phyloP scores from a whole-genome alignment of 345 rosid genomes.

The Rhodomyrtus tomentosa region DNA sequence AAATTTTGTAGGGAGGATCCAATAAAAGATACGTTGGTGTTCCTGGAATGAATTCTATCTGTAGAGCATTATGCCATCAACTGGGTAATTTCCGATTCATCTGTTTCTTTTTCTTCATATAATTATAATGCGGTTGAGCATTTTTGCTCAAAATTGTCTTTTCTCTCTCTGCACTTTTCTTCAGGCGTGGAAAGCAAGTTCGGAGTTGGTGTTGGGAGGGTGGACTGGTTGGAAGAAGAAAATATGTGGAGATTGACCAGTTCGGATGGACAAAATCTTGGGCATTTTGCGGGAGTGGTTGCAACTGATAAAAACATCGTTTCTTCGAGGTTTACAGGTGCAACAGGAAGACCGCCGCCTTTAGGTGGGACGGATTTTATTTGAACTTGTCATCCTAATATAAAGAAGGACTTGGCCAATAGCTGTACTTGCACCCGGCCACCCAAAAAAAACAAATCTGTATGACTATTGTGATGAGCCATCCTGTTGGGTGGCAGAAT shows the following conservation, averaged over 20 bases:
- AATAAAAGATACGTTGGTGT: constrained; percentile 65
- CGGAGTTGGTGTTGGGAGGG: constrained; percentile 45
- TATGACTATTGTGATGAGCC: too few relatives aligned
- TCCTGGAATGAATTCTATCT: constrained; percentile 78
- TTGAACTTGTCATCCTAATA: background rate
- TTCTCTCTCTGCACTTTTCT: background rate
- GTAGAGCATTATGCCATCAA: constrained; percentile 50
- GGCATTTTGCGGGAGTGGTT: constrained; percentile 53
- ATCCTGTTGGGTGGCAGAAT: background rate
- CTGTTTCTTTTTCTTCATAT: constrained; percentile 14
- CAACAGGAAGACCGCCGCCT: constrained; percentile 50
- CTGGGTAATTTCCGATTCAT: constrained; percentile 25
- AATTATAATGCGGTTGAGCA: background rate
- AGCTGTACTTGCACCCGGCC: background rate
- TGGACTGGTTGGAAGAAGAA: constrained; percentile 58
- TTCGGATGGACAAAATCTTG: constrained; percentile 45
- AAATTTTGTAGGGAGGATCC: constrained; percentile 32
- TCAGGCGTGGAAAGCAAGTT: constrained; percentile 65
- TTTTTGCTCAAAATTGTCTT: background rate
- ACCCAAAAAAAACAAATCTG: too few relatives aligned
- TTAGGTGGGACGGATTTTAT: constrained; percentile 36
- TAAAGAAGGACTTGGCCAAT: background rate
- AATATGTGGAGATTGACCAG: constrained; percentile 54
- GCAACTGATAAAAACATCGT: constrained; percentile 56
- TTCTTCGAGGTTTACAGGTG: constrained; percentile 50